Percentiles rank a stretch among this genome's conserved stretches.
Evolutionary conservation across 164 flowering plant genomes (phyloP).

Genomic region (Stephania japonica): DNA sequence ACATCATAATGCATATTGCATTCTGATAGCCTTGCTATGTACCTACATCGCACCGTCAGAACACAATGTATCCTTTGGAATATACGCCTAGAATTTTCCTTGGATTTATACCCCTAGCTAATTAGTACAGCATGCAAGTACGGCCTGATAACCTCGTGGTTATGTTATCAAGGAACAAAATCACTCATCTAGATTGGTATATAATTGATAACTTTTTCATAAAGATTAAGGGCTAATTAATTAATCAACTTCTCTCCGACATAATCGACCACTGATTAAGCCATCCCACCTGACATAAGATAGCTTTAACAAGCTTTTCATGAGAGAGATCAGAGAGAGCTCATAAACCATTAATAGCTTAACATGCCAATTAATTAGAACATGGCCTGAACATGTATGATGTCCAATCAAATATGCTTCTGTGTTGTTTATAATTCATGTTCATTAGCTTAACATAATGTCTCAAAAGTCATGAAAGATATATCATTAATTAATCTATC

Average conservation of each 20-base stretch:
- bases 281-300: neutral
- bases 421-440: neutral
- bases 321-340: constrained; percentile 13
- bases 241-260: neutral
- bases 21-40: too few species aligned
- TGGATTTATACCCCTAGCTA: too few species aligned
- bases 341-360: neutral
- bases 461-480: neutral
- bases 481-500: neutral
- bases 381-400: neutral
- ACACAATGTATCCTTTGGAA: too few species aligned
- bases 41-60: too few species aligned
- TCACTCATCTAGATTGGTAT: neutral
- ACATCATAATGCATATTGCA: too few species aligned
- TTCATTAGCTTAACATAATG: too few species aligned
- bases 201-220: neutral
- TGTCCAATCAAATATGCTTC: neutral
- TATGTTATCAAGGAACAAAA: neutral
- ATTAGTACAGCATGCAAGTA: neutral
- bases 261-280: neutral
- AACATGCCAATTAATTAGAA: too few species aligned
- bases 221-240: neutral
- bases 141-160: neutral
- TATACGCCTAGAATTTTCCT: too few species aligned
- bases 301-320: constrained; percentile 14